These are phyloP conservation scores for Plasmodium blacklocki DNA, from an alignment of 169 alveolate species.

Conservation along the genomic window DNA sequence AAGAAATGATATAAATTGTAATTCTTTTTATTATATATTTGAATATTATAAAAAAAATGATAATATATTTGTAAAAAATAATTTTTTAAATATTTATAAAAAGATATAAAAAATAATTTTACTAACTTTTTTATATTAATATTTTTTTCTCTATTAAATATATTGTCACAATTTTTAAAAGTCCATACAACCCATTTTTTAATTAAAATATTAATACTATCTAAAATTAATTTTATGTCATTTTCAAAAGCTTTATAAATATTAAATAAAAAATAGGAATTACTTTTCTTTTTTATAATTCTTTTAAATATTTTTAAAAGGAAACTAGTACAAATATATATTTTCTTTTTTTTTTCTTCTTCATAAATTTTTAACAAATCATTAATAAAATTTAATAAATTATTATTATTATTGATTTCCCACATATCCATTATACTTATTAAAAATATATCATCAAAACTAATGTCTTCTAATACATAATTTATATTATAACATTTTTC, in stretches of 20 bases:
- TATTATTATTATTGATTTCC: constrained; percentile 20
- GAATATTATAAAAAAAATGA: constrained; percentile 6
- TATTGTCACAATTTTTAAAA: constrained; percentile 17
- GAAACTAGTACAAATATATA: constrained; percentile 23
- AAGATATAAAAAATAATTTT: constrained; percentile 62
- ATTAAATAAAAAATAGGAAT: constrained; percentile 13
- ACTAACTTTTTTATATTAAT: constrained; percentile 42
- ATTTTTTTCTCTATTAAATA: constrained; percentile 43
- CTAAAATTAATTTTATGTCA: constrained; percentile 15
- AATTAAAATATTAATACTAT: constrained; percentile 26
- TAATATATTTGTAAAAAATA: constrained; percentile 40
- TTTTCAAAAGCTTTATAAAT: constrained; percentile 36
- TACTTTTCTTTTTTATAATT: constrained; percentile 17
- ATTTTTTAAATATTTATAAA: constrained; percentile 48
- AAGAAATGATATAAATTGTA: constrained; percentile 19
- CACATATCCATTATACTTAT: constrained; percentile 34
- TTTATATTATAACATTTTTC: neutral
- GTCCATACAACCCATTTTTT: constrained; percentile 66
- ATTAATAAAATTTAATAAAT: constrained; percentile 2
- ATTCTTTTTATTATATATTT: constrained; percentile 6
- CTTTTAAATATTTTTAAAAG: constrained; percentile 50
- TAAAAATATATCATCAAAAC: constrained; percentile 33
- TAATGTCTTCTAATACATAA: constrained; percentile 2
- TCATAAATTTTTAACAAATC: constrained; percentile 41
- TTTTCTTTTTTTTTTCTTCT: constrained; percentile 58